phyloP scores from a whole-genome alignment of 2,329 filamentous ascomycete genomes.

The Pleoardoris graminearum region DNA sequence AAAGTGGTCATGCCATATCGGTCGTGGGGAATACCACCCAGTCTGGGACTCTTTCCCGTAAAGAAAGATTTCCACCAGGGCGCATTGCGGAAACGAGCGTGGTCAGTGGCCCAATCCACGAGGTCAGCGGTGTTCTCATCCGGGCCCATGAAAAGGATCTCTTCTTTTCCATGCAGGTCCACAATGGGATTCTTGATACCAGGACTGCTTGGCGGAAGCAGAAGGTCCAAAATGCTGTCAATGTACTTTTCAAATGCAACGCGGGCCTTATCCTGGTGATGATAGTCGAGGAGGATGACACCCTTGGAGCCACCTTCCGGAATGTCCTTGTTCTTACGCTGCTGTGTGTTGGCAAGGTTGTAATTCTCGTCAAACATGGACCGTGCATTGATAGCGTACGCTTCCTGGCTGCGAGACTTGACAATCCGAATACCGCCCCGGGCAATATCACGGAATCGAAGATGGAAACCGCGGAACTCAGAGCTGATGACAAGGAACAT shows the following conservation, averaged over 20 bases:
- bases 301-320: conserved; percentile 98
- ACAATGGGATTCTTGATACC: conserved; percentile 99
- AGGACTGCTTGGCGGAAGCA: conserved; percentile 84
- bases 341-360: conserved; percentile 95
- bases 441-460: conserved; percentile 95
- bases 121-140: conserved; percentile 98
- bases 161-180: conserved; percentile 89
- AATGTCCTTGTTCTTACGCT: conserved; percentile 99
- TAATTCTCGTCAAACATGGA: conserved; percentile 99
- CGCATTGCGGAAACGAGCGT: conserved; percentile 82
- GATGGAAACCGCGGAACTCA: conserved; percentile 94
- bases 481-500: conserved; percentile 99
- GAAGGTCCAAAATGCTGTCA: conserved; percentile 93
- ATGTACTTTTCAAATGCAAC: conserved; percentile 99
- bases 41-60: conserved; percentile 94
- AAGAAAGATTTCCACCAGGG: conserved; percentile 99
- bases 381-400: conserved; percentile 93
- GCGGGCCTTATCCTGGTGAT: conserved; percentile 88
- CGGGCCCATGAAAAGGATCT: conserved; percentile 98
- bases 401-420: conserved; percentile 94
- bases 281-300: conserved; percentile 89
- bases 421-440: conserved; percentile 98
- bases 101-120: conserved; percentile 98
- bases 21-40: conserved; percentile 96
- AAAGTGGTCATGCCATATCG: conserved; percentile 96